phyloP scores from a whole-genome alignment of 495 filamentous ascomycete species.

The Parathielavia hyrcaniae region DNA sequence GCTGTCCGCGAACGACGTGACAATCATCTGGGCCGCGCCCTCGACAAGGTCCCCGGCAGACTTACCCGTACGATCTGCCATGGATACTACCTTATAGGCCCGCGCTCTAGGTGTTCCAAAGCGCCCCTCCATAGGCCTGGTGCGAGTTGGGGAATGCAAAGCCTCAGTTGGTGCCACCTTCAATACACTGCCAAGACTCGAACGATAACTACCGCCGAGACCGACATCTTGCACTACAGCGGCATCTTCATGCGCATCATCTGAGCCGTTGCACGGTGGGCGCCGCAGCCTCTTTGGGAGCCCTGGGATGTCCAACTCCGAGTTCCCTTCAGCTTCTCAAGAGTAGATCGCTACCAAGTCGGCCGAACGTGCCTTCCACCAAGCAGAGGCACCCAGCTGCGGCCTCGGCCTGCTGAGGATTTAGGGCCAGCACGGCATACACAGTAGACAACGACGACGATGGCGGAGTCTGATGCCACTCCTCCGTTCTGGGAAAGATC shows the following conservation, averaged over 20 bases:
- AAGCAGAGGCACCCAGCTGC: background rate
- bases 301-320: constrained; percentile 2
- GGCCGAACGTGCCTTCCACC: background rate
- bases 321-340: background rate
- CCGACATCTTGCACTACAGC: background rate
- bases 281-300: background rate
- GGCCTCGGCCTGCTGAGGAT: background rate
- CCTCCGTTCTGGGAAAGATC: constrained; percentile 7
- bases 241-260: no score
- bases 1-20: background rate
- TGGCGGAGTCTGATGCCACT: background rate
- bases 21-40: background rate
- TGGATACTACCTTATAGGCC: no score
- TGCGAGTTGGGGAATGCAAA: background rate
- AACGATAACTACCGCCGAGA: background rate
- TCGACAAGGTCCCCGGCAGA: background rate
- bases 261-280: no score
- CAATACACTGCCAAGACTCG: no score
- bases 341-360: background rate
- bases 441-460: background rate
- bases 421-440: constrained; percentile 1
- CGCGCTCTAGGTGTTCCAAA: background rate
- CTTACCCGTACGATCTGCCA: constrained; percentile 2
- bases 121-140: no score
- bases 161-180: background rate